Percentiles rank a stretch among this genome's conserved stretches.
These are phyloP conservation scores for Lentinula edodes DNA, from an alignment of 768 basidiomycete genomes.

Conservation along the genomic window DNA sequence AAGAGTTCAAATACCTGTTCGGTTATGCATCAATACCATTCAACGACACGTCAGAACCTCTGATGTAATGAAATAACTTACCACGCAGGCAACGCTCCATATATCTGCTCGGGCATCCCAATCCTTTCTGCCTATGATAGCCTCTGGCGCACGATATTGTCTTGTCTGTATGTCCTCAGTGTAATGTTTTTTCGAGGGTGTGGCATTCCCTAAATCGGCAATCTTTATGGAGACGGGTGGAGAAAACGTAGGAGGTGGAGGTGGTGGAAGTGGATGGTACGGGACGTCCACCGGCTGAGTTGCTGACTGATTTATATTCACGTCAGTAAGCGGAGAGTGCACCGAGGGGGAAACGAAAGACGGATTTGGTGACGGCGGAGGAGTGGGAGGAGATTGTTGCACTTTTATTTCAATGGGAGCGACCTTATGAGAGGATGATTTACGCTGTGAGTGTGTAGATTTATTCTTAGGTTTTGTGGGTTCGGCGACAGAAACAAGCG, in stretches of 20 bases:
- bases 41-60: not conserved
- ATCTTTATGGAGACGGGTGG: slow-evolving; percentile 82
- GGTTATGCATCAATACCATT: slow-evolving; percentile 1
- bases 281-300: slow-evolving; percentile 3
- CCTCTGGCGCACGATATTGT: slow-evolving; percentile 93
- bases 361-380: slow-evolving; percentile 7
- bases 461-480: slow-evolving; percentile 21
- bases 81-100: slow-evolving; percentile 88
- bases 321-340: not conserved
- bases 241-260: not conserved
- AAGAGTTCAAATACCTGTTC: slow-evolving; percentile 77
- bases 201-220: slow-evolving; percentile 91
- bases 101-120: slow-evolving; percentile 87
- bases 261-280: not conserved
- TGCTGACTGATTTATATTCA: not conserved
- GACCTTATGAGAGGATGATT: not conserved
- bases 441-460: slow-evolving; percentile 1
- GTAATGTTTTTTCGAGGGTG: slow-evolving; percentile 84
- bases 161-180: slow-evolving; percentile 97
- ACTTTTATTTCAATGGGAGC: not conserved
- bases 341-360: not conserved
- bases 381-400: slow-evolving; percentile 6
- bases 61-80: slow-evolving; percentile 26
- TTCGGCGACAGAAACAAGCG: slow-evolving; percentile 33
- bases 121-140: slow-evolving; percentile 79